A percentile compares a stretch with the other conserved stretches of the same genome.
Evolutionary conservation across 495 filamentous ascomycete species (phyloP).

Genomic region (Aspergillus ostianus): DNA sequence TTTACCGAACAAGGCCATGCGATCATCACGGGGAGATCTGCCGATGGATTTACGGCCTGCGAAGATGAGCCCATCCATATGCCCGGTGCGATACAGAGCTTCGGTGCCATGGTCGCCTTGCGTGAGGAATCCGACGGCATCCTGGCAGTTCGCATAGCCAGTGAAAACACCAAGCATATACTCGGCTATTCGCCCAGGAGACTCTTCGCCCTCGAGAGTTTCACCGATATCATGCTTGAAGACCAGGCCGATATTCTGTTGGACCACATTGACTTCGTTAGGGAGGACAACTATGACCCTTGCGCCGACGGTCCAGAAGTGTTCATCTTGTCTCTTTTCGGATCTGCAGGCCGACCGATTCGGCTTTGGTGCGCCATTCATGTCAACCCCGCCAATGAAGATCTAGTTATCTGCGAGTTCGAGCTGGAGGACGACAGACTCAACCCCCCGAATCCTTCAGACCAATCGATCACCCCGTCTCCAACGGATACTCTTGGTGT

Average conservation of each 20-base stretch:
- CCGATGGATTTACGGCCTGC: slow-evolving; percentile 68
- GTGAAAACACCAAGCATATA: slow-evolving; percentile 78
- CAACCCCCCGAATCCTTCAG: slow-evolving; percentile 63
- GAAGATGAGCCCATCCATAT: slow-evolving; percentile 95
- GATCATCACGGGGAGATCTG: slow-evolving; percentile 76
- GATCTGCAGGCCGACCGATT: slow-evolving; percentile 47
- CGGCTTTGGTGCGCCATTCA: slow-evolving; percentile 93
- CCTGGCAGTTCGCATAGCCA: slow-evolving; percentile 72
- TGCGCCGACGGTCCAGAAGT: slow-evolving; percentile 78
- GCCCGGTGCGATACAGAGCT: slow-evolving; percentile 85
- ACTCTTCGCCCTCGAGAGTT: slow-evolving; percentile 71
- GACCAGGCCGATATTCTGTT: slow-evolving; percentile 80
- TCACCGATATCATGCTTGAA: slow-evolving; percentile 76
- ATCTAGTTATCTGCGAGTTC: slow-evolving; percentile 86
- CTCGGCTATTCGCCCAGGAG: slow-evolving; percentile 78
- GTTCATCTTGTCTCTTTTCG: slow-evolving; percentile 69
- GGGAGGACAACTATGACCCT: slow-evolving; percentile 68
- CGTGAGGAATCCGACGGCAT: slow-evolving; percentile 66
- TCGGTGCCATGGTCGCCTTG: slow-evolving; percentile 77
- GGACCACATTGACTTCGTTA: slow-evolving; percentile 86
- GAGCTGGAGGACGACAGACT: slow-evolving; percentile 79
- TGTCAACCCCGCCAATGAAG: slow-evolving; percentile 59
- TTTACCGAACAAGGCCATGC: slow-evolving; percentile 79
- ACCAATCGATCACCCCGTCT: slow-evolving; percentile 52
- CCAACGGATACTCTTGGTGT: slow-evolving; percentile 74